Conservation (phyloP, 2,329 filamentous ascomycete genomes). For the Elsinoe arachidis region DNA sequence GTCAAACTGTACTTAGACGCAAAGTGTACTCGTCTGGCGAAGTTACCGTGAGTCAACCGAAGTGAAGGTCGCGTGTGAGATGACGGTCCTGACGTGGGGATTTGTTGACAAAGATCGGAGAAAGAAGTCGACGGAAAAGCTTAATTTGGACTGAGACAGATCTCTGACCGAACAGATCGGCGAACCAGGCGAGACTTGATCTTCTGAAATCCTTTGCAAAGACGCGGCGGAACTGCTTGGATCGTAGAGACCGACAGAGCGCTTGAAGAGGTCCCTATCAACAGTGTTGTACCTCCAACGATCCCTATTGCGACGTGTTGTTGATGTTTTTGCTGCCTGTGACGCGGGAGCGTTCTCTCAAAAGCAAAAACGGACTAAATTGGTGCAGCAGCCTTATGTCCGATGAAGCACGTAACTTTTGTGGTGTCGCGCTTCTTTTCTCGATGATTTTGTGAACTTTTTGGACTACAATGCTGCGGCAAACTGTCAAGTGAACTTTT, state of each 20-base stretch:
- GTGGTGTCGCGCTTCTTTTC: background rate
- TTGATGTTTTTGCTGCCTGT: background rate
- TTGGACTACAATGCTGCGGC: too few relatives aligned
- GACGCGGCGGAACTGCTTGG: background rate
- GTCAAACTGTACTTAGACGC: too few relatives aligned
- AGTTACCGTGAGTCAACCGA: too few relatives aligned
- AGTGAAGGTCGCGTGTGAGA: conserved; percentile 10
- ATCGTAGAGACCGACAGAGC: background rate
- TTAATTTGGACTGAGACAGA: conserved; percentile 13
- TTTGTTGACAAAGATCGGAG: conserved; percentile 14
- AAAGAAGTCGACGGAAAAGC: conserved; percentile 9
- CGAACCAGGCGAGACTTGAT: background rate
- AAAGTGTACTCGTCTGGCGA: too few relatives aligned
- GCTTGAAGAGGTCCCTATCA: background rate
- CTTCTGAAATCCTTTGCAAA: background rate
- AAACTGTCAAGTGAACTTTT: too few relatives aligned
- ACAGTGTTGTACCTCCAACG: background rate
- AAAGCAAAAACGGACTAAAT: conserved; percentile 11
- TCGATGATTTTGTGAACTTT: background rate
- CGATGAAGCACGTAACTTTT: background rate
- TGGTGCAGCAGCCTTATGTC: background rate
- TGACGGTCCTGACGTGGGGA: conserved; percentile 10
- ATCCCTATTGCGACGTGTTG: background rate
- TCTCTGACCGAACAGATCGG: conserved; percentile 7
- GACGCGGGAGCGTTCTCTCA: conserved; percentile 8